Conservation (phyloP, 2,329 filamentous ascomycete genomes). For the Ambrosiella xylebori region DNA sequence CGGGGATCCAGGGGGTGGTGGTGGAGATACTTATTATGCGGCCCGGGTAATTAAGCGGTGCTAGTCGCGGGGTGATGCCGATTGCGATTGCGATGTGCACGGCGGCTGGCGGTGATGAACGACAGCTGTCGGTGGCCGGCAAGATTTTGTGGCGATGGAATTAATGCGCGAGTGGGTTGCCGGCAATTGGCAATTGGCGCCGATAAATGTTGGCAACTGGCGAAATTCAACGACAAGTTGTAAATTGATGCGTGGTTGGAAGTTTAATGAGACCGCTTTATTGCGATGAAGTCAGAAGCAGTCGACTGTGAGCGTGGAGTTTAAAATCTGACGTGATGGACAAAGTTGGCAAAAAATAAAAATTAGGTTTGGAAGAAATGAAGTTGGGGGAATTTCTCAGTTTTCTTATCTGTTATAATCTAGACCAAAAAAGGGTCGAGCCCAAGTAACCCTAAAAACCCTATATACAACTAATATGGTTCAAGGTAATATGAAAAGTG, state of each 20-base stretch:
- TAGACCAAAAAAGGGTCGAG: too few relatives aligned
- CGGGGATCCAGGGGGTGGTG: neutral
- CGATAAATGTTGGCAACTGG: neutral
- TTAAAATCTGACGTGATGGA: neutral
- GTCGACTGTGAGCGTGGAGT: too few relatives aligned
- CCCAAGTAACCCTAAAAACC: too few relatives aligned
- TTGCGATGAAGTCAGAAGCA: neutral
- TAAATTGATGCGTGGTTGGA: neutral
- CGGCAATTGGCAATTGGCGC: neutral
- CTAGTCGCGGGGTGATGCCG: neutral
- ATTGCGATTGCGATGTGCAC: neutral
- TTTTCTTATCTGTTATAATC: too few relatives aligned
- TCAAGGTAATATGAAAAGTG: too few relatives aligned
- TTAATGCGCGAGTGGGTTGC: neutral
- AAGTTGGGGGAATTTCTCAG: neutral
- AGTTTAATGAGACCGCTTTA: neutral
- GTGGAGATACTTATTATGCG: neutral
- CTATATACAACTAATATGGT: too few relatives aligned
- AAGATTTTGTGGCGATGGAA: neutral
- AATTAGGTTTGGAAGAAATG: neutral
- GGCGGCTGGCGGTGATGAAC: neutral
- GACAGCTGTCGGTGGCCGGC: neutral
- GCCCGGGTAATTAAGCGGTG: neutral
- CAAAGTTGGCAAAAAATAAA: neutral
- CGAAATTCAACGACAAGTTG: neutral